Evolutionary conservation across 129 eudicot species (phyloP).

Genomic region (Sambucus nigra): DNA sequence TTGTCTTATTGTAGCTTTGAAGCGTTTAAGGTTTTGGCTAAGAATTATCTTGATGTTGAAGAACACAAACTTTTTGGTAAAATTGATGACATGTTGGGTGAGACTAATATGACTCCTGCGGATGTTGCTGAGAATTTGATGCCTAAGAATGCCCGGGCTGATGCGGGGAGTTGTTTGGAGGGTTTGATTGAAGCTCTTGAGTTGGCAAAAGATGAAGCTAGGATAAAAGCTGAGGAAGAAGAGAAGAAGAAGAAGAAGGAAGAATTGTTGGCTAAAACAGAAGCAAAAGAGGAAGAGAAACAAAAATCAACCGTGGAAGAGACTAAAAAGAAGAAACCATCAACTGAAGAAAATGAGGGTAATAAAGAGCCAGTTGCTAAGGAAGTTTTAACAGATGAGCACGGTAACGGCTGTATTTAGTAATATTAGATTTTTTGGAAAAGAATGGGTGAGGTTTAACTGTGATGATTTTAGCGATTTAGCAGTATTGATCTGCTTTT

Average conservation of each 20-base stretch:
- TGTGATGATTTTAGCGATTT: neutral
- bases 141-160: constrained; percentile 15
- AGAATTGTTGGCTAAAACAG: neutral
- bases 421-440: neutral
- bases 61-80: constrained; percentile 22
- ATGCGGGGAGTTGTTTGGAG: constrained; percentile 18
- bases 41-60: constrained; percentile 23
- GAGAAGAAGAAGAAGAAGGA: constrained; percentile 8
- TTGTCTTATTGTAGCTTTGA: constrained; percentile 26
- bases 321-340: neutral
- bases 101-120: constrained; percentile 23
- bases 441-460: neutral
- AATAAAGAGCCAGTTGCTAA: neutral
- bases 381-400: neutral
- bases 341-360: neutral
- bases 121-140: constrained; percentile 32
- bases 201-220: constrained; percentile 14
- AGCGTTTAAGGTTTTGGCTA: constrained; percentile 30
- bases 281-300: neutral
- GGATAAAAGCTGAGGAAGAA: constrained; percentile 15
- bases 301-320: neutral
- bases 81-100: constrained; percentile 22
- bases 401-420: neutral
- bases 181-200: constrained; percentile 21
- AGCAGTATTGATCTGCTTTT: neutral